A percentile compares a stretch with the other conserved stretches of the same genome.
These are phyloP conservation scores for Penicillium sp. DNA, from an alignment of 2,329 filamentous ascomycete genomes.

Conservation along the genomic window DNA sequence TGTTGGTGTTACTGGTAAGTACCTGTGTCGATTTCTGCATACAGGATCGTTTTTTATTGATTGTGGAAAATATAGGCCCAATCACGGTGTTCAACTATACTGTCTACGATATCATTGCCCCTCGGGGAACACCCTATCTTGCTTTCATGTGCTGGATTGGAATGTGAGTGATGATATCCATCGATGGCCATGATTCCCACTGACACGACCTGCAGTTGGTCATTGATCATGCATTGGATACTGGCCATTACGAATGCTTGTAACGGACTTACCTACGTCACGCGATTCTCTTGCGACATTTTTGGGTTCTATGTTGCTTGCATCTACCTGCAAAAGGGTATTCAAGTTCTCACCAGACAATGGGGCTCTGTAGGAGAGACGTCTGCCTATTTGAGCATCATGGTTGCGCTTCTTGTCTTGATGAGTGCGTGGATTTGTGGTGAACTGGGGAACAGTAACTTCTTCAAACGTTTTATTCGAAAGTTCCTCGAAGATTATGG, in stretches of 20 bases:
- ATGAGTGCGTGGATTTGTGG: slow-evolving; percentile 74
- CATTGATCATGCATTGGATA: slow-evolving; percentile 80
- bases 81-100: slow-evolving; percentile 96
- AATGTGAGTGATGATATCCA: slow-evolving; percentile 53
- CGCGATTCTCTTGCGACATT: slow-evolving; percentile 88
- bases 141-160: slow-evolving; percentile 93
- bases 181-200: slow-evolving; percentile 1
- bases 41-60: not conserved
- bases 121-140: slow-evolving; percentile 77
- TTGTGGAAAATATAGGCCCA: slow-evolving; percentile 55
- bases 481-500: slow-evolving; percentile 90
- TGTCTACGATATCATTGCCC: slow-evolving; percentile 82
- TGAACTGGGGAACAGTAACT: slow-evolving; percentile 66
- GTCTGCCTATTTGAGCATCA: slow-evolving; percentile 76
- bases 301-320: slow-evolving; percentile 93
- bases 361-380: slow-evolving; percentile 60
- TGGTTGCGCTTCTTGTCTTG: slow-evolving; percentile 75
- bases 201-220: slow-evolving; percentile 61
- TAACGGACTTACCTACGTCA: slow-evolving; percentile 86
- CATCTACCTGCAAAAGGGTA: slow-evolving; percentile 88
- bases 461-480: slow-evolving; percentile 74
- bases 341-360: slow-evolving; percentile 79
- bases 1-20: slow-evolving; percentile 76
- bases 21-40: not conserved
- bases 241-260: slow-evolving; percentile 83